Evolutionary conservation across 192 early-diverging fungal genomes (phyloP), one percentile per base, ranked within the genome.

Genomic region (Rhizophagus sp.): DNA sequence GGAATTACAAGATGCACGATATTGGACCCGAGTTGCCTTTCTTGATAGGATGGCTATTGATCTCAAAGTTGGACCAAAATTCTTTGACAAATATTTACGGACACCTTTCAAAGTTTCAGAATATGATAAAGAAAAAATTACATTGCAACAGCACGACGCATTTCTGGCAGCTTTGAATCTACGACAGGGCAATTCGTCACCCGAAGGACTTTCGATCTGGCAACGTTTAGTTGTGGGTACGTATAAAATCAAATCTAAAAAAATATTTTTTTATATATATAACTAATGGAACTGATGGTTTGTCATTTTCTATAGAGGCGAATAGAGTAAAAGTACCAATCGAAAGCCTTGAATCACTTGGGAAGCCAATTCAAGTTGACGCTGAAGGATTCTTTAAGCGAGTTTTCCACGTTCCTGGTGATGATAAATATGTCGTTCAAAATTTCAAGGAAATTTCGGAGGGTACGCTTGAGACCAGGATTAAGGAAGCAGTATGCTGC

Each of bases 331-430:
- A 81, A 8, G 83, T 86, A n/a, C 85, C 85, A 4, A 78, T 83
- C 70, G 36, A 57, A 2, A 74, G 66, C n/a, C 80, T 83, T 74
- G 52, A 73, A 41, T 65, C 50, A 1, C 82, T 86, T 34, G 85
- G 82, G 30, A 79, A 82, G 6, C 80, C 80, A 4, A 33, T 84
- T 71, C 84, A 83, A 27, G 80, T 84, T 1, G 82, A 86, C 33
- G 88, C 90, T 0, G 88, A 91, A 79, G 90, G 90, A 1, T 82
- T 87, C 69, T 91, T 89, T 73, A 91, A 91, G 50, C 79, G 87
- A 47, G 89, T 91, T 1, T 91, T 88, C 63, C 87, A 88, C 74
- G 84, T 89, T 77, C 72, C 84, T 2, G 81, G 84, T n/a, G 76
- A 87, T 11, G 67, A 75, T 24, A 76, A 49, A 4, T 81, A 87